Percentiles rank a stretch among this genome's conserved stretches.
Evolutionary conservation across 202 grass and related monocot genomes (phyloP).

Genomic region (Panicum virgatum): DNA sequence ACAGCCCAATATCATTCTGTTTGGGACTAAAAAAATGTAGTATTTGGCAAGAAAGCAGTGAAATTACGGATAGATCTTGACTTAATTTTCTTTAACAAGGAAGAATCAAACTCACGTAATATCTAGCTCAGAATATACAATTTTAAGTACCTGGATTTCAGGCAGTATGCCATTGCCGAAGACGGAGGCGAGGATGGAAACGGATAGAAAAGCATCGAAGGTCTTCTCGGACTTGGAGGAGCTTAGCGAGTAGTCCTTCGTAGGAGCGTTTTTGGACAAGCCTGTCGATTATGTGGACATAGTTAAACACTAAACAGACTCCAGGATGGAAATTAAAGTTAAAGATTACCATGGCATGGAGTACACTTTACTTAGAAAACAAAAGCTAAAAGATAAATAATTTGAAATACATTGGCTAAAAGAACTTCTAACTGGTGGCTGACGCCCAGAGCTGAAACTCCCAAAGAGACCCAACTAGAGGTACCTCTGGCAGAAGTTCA

Average conservation of each 20-base stretch:
- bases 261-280: constrained; percentile 52
- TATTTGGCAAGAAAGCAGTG: not conserved
- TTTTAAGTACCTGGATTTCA: constrained; percentile 77
- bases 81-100: not conserved
- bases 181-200: constrained; percentile 87
- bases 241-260: constrained; percentile 80
- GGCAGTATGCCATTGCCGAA: constrained; percentile 95
- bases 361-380: not conserved
- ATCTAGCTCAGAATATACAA: not conserved
- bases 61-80: not conserved
- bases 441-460: not conserved
- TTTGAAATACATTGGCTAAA: not conserved
- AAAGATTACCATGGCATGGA: not conserved
- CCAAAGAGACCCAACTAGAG: not conserved
- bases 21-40: not conserved
- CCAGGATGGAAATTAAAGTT: not conserved
- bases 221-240: constrained; percentile 60
- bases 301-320: not conserved
- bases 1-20: not conserved
- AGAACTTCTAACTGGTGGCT: not conserved
- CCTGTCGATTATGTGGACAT: constrained; percentile 45
- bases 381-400: too few relatives aligned
- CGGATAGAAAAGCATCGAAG: constrained; percentile 79
- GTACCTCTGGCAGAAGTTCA: not conserved
- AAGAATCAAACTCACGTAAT: too few relatives aligned